These are phyloP conservation scores for Erysimum pusillum DNA, from an alignment of 441 rosid species.

Conservation along the genomic window DNA sequence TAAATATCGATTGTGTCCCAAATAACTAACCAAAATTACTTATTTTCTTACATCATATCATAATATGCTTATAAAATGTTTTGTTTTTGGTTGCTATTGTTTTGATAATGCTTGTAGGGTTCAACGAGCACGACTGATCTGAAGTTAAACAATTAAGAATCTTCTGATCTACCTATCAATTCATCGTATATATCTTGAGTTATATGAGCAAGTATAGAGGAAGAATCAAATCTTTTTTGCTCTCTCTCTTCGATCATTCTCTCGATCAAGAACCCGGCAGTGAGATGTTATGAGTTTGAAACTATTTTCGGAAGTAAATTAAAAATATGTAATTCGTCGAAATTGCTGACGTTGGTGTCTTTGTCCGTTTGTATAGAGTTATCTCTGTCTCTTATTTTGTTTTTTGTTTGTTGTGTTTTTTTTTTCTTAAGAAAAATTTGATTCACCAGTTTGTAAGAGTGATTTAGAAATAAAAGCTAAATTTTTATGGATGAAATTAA, in stretches of 20 bases:
- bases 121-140: constrained; percentile 73
- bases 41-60: background rate
- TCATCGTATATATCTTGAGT: background rate
- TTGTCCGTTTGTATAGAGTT: constrained; percentile 40
- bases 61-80: constrained; percentile 14
- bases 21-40: no score
- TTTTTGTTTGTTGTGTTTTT: background rate
- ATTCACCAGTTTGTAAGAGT: constrained; percentile 40
- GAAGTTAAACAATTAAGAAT: constrained; percentile 60
- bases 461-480: constrained; percentile 15
- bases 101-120: constrained; percentile 63
- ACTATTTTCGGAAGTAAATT: constrained; percentile 2
- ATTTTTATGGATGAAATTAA: background rate
- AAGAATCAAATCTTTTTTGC: constrained; percentile 12
- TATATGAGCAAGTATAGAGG: constrained; percentile 29
- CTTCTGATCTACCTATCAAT: constrained; percentile 9
- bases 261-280: constrained; percentile 19
- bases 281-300: constrained; percentile 1
- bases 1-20: background rate
- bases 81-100: constrained; percentile 20
- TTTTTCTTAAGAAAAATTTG: background rate
- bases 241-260: constrained; percentile 8
- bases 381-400: background rate
- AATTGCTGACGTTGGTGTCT: constrained; percentile 26
- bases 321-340: constrained; percentile 33